These are phyloP conservation scores for Chrysosporium keratinophilum DNA, from an alignment of 2,329 filamentous ascomycete genomes.

Conservation along the genomic window DNA sequence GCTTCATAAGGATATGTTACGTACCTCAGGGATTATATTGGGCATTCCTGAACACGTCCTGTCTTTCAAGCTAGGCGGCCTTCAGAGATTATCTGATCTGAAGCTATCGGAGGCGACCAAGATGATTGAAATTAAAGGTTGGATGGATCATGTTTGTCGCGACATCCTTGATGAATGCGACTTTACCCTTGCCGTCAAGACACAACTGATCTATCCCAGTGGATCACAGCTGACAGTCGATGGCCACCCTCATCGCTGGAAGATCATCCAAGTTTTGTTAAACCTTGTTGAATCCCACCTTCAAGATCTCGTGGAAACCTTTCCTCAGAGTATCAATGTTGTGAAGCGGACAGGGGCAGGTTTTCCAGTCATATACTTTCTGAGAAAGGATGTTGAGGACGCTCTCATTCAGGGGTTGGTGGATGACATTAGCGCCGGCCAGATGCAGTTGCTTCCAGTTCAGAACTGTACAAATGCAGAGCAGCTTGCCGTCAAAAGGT, in stretches of 20 bases:
- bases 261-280: conserved; percentile 28
- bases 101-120: conserved; percentile 42
- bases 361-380: conserved; percentile 3
- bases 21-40: conserved; percentile 45
- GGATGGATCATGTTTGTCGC: conserved; percentile 29
- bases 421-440: background rate
- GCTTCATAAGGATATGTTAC: conserved; percentile 21
- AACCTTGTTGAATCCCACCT: background rate
- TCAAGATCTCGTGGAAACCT: background rate
- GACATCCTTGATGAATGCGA: conserved; percentile 56
- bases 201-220: conserved; percentile 49
- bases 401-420: conserved; percentile 1
- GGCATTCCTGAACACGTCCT: conserved; percentile 54
- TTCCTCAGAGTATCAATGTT: conserved; percentile 5
- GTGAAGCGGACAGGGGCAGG: background rate
- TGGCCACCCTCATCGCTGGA: conserved; percentile 46
- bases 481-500: conserved; percentile 30
- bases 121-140: conserved; percentile 37
- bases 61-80: conserved; percentile 46
- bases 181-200: conserved; percentile 42
- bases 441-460: background rate
- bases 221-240: conserved; percentile 43
- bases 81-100: conserved; percentile 47
- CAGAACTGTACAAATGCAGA: conserved; percentile 19
- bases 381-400: conserved; percentile 7